phyloP scores from a whole-genome alignment of 2,329 filamentous ascomycete species.

The Didymella pomorum region DNA sequence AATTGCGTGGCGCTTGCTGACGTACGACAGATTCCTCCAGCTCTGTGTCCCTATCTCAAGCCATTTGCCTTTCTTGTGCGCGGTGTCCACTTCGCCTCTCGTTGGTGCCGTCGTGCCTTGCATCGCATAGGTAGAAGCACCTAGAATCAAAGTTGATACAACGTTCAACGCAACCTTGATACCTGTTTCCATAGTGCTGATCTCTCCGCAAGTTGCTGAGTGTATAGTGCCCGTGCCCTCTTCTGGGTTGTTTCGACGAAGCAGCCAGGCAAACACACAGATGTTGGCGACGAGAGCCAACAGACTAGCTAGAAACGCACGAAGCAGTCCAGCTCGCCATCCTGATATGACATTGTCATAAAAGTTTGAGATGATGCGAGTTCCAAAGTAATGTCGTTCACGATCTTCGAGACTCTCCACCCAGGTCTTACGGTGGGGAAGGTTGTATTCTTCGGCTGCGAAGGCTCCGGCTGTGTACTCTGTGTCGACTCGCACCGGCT shows the following conservation, averaged over 20 bases:
- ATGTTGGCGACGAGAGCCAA: conserved; percentile 22
- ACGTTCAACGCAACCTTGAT: conserved; percentile 59
- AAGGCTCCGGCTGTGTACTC: conserved; percentile 1
- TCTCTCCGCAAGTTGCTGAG: conserved; percentile 30
- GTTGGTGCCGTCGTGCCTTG: conserved; percentile 34
- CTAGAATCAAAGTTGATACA: conserved; percentile 44
- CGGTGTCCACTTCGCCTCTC: conserved; percentile 30
- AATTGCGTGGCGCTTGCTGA: conserved; percentile 19
- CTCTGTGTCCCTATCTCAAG: conserved; percentile 30
- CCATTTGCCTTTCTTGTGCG: conserved; percentile 37
- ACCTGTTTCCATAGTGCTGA: conserved; percentile 18
- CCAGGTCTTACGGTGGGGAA: conserved; percentile 14
- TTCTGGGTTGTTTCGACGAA: neutral
- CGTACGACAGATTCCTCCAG: conserved; percentile 23
- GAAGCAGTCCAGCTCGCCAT: conserved; percentile 27
- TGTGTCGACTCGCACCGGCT: conserved; percentile 3
- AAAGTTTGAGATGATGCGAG: conserved; percentile 12
- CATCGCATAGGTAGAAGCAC: conserved; percentile 34
- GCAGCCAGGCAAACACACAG: conserved; percentile 23
- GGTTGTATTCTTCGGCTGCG: neutral
- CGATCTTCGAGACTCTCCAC: conserved; percentile 16
- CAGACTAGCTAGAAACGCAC: conserved; percentile 24
- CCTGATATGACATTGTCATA: conserved; percentile 24
- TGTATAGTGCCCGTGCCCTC: conserved; percentile 19
- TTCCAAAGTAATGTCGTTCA: conserved; percentile 17